Evolutionary conservation across 1,284 basidiomycete genomes (phyloP), one percentile per base, ranked within the genome.

Genomic region (Trichosporon sp.): DNA sequence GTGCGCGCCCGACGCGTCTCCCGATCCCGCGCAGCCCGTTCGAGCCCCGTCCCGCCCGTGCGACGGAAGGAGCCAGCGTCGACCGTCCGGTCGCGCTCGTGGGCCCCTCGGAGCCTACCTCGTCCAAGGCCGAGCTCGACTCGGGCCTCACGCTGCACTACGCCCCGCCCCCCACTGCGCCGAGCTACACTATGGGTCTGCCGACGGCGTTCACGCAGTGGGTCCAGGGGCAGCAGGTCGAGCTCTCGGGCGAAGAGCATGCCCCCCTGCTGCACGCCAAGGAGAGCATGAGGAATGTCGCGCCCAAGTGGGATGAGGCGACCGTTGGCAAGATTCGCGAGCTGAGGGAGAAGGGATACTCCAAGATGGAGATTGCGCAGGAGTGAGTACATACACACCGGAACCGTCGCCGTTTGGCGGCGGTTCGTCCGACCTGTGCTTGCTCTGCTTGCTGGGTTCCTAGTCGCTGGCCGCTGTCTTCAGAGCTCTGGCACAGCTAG

Each of bases 81-180:
- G 74, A 80, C 11, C 68, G 77, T 51, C 75, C 78, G 10, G 63
- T 70, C 2, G 65, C 68, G 11, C 68, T 69, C 43, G 54, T 69
- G 16, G 68, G 26, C 43, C 65, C 31, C 48, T 14, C 70, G 10
- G 51, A 40, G 14, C 26, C 21, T 0, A 40, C 73, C 14, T 63
- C 74, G 1, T 43, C 68, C 11, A 51, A 74, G 10, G 61, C 71
- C 26, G 4, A 38, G 10, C 73, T 79, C 38, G 69, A 71, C 7
- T 21, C 21, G 16, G 71, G 74, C 1, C 67, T 81, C 14, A 77
- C 78, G 37, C 76, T 83, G 66, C 80, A 81, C 70, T 76, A 84
- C 73, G 75, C 79, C 1, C 83, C 83, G 2, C 80, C 83, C 1
- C 78, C 83, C 7, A 76, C 80, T 4, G 77, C 78, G 19, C 81